Percentiles rank a stretch among this genome's conserved stretches.
Evolutionary conservation across 306 rosid species (phyloP).

Genomic region (Geum urbanum): DNA sequence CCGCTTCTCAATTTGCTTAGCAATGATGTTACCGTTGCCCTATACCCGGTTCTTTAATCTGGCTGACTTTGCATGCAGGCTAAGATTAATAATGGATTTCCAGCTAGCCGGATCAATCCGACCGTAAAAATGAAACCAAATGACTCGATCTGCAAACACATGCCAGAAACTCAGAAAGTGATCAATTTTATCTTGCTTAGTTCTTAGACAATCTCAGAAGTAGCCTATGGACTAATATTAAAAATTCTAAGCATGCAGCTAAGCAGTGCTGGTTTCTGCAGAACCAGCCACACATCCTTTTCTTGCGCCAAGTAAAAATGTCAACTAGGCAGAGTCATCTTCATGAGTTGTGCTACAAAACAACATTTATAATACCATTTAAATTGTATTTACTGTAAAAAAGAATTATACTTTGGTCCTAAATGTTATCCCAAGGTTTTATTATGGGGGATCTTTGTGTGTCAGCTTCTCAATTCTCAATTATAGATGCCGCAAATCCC

Average conservation of each 20-base stretch:
- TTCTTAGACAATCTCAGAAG: background rate
- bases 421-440: background rate
- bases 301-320: conserved; percentile 18
- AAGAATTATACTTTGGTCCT: no score
- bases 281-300: conserved; percentile 3
- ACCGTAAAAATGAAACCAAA: background rate
- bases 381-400: background rate
- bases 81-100: background rate
- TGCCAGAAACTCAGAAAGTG: conserved; percentile 10
- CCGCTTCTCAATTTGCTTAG: conserved; percentile 9
- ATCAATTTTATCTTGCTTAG: background rate
- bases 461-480: background rate
- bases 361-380: background rate
- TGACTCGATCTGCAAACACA: background rate
- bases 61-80: conserved; percentile 23
- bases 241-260: background rate
- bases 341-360: conserved; percentile 17
- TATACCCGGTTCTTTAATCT: background rate
- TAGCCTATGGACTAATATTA: background rate
- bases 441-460: background rate
- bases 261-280: background rate
- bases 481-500: conserved; percentile 2
- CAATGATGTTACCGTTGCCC: conserved; percentile 18
- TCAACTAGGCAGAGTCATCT: conserved; percentile 17
- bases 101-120: background rate